Evolutionary conservation across 2,329 filamentous ascomycete genomes (phyloP).

Genomic region (Pestalotiopsis fici): DNA sequence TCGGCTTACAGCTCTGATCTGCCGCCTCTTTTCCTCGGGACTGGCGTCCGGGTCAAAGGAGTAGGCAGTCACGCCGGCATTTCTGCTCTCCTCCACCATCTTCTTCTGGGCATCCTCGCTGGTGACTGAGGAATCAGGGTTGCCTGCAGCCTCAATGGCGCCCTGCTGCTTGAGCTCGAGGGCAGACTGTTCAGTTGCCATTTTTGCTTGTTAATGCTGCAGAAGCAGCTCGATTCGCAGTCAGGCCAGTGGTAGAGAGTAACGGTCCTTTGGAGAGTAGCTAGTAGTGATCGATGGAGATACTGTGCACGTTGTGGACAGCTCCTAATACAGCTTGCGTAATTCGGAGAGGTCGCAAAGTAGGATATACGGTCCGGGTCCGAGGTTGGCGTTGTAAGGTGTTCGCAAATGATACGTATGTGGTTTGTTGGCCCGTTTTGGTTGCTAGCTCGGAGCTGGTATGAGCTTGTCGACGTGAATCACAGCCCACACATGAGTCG

Average conservation of each 20-base stretch:
- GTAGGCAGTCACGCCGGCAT: slow-evolving; percentile 78
- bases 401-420: not conserved
- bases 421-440: not conserved
- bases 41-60: slow-evolving; percentile 86
- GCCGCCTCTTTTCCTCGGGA: slow-evolving; percentile 80
- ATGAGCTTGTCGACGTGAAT: not conserved
- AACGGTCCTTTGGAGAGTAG: not conserved
- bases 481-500: not conserved
- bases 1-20: slow-evolving; percentile 71
- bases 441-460: not conserved
- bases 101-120: slow-evolving; percentile 72
- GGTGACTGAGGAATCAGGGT: slow-evolving; percentile 68
- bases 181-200: slow-evolving; percentile 36
- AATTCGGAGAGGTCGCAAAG: too few species aligned
- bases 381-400: not conserved
- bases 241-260: not conserved
- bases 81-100: slow-evolving; percentile 75
- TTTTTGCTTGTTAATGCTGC: slow-evolving; percentile 24
- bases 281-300: not conserved
- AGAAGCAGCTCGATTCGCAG: slow-evolving; percentile 23
- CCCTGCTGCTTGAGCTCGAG: slow-evolving; percentile 81
- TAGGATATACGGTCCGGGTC: too few species aligned
- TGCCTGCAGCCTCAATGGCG: slow-evolving; percentile 73
- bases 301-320: not conserved
- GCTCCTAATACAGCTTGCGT: too few species aligned